Base-by-base conservation (phyloP, 2,329 filamentous ascomycete genomes). In the Bipolaris bicolor region DNA sequence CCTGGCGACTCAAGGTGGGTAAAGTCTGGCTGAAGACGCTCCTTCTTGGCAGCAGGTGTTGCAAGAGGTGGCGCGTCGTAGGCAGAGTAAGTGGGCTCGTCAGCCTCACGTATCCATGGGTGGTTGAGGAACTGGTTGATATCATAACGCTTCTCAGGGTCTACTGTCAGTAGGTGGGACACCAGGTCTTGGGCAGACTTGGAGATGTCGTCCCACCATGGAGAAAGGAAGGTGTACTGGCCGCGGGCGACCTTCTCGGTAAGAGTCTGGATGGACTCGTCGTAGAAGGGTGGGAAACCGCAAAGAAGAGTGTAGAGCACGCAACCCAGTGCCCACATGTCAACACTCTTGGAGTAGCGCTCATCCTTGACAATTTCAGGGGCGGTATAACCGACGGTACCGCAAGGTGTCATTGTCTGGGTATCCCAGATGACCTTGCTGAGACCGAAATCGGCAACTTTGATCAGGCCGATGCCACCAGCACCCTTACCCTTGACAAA, bases 331-430 rank as follows among this genome's bases (percentile, higher is more conserved):
- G 95, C 95, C 95, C 95, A 99, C 95, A 99, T 99, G 73, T 99
- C 95, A 44, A 99, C 95, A 49, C 92, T 96, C 82, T 98, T 99
- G 36, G 94, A 98, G 78, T 99, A 99, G 20, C 93, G 88, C 79
- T 99, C 95, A 78, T 99, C 95, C 79, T 98, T 98, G 75, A 99
- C 95, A 62, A 99, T 99, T 75, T 99, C 95, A 7, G 95, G 95
- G 3, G 95, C 95, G 3, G 95, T 98, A 79, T 99, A 99, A 41
- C 95, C 95, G 55, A 98, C 95, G 0, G 95, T 99, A 56, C 95
- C 95, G 76, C 95, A 99, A n/a, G 95, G 95, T 3, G 95, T 99
- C 91, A 97, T 98, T 9, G 95, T 99, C 74, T 96, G 91, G 67
- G 88, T 95, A 70, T 98, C 95, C 95, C 95, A 99, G 15, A 99